Evolutionary conservation across 768 basidiomycete genomes (phyloP).

Genomic region (Podaxis sp.): DNA sequence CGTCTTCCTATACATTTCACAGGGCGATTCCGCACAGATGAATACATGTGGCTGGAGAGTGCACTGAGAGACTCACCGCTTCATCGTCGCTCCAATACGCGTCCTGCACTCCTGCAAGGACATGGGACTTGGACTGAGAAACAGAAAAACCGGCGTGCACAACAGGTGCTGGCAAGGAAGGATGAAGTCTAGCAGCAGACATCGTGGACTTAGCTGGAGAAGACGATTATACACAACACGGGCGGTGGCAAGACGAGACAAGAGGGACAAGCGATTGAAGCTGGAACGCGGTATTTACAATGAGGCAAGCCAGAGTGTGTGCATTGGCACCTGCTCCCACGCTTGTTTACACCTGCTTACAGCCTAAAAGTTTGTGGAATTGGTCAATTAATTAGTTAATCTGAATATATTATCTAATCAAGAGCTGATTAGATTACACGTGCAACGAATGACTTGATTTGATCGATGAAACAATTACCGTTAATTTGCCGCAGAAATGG

Average conservation of each 20-base stretch:
- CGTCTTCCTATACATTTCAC: constrained; percentile 73
- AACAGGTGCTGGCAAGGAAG: constrained; percentile 71
- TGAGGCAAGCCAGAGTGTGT: constrained; percentile 25
- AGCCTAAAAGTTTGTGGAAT: constrained; percentile 22
- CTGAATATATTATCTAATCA: constrained; percentile 1
- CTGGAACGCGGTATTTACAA: constrained; percentile 25
- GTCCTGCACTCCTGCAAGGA: constrained; percentile 89
- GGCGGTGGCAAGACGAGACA: constrained; percentile 18
- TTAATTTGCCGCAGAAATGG: not conserved
- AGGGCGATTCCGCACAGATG: constrained; percentile 15
- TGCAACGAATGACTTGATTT: not conserved
- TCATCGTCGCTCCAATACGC: constrained; percentile 97
- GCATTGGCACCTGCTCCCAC: constrained; percentile 26
- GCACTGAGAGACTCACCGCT: constrained; percentile 46
- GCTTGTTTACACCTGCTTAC: constrained; percentile 24
- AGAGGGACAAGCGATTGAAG: constrained; percentile 7
- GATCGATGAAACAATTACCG: constrained; percentile 3
- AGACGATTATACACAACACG: constrained; percentile 17
- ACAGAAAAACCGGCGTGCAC: constrained; percentile 68
- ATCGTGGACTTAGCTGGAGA: constrained; percentile 13
- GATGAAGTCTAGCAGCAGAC: constrained; percentile 30
- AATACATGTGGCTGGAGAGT: constrained; percentile 7
- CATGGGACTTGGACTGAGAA: constrained; percentile 81
- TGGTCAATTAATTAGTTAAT: constrained; percentile 16
- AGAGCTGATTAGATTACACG: not conserved